A percentile compares a stretch with the other conserved stretches of the same genome.
phyloP scores from a whole-genome alignment of 306 rosid genomes.

The Ochetophila trinervis region DNA sequence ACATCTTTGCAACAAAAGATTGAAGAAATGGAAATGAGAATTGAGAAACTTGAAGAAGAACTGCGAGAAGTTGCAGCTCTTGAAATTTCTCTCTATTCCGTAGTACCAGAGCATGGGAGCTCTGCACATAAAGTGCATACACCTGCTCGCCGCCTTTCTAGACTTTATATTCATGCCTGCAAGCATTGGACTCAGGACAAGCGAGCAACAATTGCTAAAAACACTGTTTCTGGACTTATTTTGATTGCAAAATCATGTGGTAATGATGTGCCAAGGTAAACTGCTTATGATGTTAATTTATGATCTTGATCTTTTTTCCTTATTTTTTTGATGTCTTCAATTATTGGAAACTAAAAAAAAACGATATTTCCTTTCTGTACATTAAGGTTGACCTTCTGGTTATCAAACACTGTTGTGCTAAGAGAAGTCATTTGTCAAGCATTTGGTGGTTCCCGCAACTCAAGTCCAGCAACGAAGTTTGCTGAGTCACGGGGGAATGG shows the following conservation, averaged over 20 bases:
- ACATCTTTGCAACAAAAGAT: slow-evolving; percentile 42
- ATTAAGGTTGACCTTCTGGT: slow-evolving; percentile 87
- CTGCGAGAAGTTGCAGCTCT: slow-evolving; percentile 98
- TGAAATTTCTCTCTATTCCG: slow-evolving; percentile 87
- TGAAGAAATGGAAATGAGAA: slow-evolving; percentile 70
- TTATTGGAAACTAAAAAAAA: slow-evolving; percentile 8
- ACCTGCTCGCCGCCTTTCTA: slow-evolving; percentile 93
- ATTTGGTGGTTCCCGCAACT: slow-evolving; percentile 60
- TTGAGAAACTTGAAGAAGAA: slow-evolving; percentile 91
- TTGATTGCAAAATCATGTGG: slow-evolving; percentile 94
- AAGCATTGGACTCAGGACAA: slow-evolving; percentile 68
- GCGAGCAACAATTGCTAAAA: slow-evolving; percentile 73
- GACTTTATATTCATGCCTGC: slow-evolving; percentile 84
- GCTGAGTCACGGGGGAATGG: slow-evolving; percentile 46
- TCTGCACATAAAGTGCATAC: slow-evolving; percentile 98
- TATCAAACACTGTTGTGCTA: slow-evolving; percentile 76
- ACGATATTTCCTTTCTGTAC: slow-evolving; percentile 17
- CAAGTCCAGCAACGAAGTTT: slow-evolving; percentile 39
- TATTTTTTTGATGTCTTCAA: slow-evolving; percentile 1
- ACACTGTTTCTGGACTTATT: slow-evolving; percentile 79
- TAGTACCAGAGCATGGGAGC: slow-evolving; percentile 95
- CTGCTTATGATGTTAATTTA: background rate
- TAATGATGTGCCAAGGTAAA: slow-evolving; percentile 89
- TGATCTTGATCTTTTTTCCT: slow-evolving; percentile 6
- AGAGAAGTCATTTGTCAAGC: slow-evolving; percentile 76